A percentile compares a stretch with the other conserved stretches of the same genome.
Evolutionary conservation across 306 rosid genomes (phyloP).

Genomic region (Rosa lucieae): DNA sequence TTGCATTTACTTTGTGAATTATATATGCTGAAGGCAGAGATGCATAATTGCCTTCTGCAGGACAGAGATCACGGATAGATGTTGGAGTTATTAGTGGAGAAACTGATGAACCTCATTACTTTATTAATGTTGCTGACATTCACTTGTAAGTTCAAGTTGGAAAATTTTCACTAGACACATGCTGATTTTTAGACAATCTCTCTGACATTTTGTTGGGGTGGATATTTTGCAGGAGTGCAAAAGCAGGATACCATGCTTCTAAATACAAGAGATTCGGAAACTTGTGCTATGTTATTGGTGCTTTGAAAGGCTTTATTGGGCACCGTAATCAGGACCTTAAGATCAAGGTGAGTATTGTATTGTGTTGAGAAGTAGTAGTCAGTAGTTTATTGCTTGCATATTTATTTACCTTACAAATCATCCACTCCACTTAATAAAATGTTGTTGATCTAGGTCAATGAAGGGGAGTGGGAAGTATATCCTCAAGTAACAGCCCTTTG

Average conservation of each 20-base stretch:
- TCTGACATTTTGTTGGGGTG: constrained; percentile 10
- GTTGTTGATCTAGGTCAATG: constrained; percentile 58
- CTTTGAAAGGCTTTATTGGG: constrained; percentile 87
- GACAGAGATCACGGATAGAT: constrained; percentile 72
- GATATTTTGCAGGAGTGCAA: constrained; percentile 74
- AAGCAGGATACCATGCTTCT: constrained; percentile 88
- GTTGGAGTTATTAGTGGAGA: constrained; percentile 70
- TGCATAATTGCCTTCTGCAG: constrained; percentile 39
- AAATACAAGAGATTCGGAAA: constrained; percentile 86
- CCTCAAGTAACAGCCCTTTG: constrained; percentile 84
- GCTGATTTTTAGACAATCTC: constrained; percentile 17
- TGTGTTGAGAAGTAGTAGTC: not conserved
- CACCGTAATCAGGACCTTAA: constrained; percentile 75
- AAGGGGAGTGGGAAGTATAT: constrained; percentile 74
- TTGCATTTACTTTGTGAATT: constrained; percentile 26
- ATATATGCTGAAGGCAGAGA: constrained; percentile 17
- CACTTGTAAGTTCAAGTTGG: constrained; percentile 77
- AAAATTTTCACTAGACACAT: constrained; percentile 22
- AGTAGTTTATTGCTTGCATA: not conserved
- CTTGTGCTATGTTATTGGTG: constrained; percentile 84
- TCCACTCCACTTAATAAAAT: constrained; percentile 4
- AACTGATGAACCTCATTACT: constrained; percentile 61
- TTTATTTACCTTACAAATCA: not conserved
- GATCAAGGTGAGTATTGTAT: constrained; percentile 59
- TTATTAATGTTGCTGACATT: constrained; percentile 87